A percentile compares a stretch with the other conserved stretches of the same genome.
Evolutionary conservation across 192 early-diverging fungal species (phyloP).

Genomic region (Coemansia sp.): DNA sequence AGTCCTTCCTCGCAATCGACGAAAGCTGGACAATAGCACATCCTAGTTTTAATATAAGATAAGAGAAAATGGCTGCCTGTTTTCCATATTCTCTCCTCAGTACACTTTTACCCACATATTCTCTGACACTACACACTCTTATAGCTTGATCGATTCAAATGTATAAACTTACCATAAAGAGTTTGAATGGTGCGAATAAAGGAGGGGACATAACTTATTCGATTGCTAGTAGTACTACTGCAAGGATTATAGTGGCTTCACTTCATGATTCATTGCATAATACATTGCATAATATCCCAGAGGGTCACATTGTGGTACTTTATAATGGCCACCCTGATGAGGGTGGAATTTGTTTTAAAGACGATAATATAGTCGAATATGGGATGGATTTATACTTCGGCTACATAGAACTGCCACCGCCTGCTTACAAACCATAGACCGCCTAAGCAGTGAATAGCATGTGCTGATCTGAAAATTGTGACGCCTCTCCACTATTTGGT

Average conservation of each 20-base stretch:
- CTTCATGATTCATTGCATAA: no score
- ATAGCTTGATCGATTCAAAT: background rate
- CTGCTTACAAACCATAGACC: background rate
- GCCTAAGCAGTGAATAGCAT: background rate
- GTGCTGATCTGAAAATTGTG: background rate
- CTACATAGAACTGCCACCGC: background rate
- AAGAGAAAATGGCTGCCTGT: background rate
- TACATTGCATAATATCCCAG: no score
- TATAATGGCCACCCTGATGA: no score
- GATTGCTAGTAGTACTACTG: no score
- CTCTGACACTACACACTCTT: background rate
- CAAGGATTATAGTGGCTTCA: no score
- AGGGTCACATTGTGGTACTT: no score
- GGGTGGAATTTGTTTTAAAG: no score
- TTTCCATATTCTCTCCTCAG: background rate
- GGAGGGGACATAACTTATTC: no score
- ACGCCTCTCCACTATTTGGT: background rate
- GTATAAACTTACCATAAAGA: background rate
- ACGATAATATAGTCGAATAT: no score
- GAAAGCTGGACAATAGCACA: background rate
- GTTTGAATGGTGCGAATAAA: no score
- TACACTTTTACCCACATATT: background rate
- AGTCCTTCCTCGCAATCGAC: background rate
- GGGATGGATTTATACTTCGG: no score
- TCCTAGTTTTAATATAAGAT: background rate